Base-by-base conservation (phyloP, 345 rosid species). In the Theobroma cacao region DNA sequence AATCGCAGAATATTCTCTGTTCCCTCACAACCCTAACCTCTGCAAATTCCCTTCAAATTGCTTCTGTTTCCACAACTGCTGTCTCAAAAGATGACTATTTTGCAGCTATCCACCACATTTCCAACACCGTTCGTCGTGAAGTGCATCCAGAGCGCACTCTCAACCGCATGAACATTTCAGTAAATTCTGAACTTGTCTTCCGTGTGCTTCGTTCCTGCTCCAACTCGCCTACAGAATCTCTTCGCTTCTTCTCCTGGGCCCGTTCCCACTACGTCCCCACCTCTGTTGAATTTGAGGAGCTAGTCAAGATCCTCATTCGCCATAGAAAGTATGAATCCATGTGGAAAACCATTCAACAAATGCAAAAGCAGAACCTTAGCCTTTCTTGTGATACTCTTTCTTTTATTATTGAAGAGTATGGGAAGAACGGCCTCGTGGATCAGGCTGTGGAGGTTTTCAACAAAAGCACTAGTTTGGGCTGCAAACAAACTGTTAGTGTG, bases 191-290 rank as follows among this genome's bases (percentile, higher is more conserved):
- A 78, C 94, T 96, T 64, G 98, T 92, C 41, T 90, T 79, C 82
- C 92, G 97, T 62, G 92, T 96, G 59, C 97, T 94, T 62, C 99
- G 93, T 50, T 89, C 95, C 66, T 84, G 91, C 81, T 87, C 94
- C 30, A 81, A 86, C 63, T 89, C 88, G 43, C 90, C 94, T 48
- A 80, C 87, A 26, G 90, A 91, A 41, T 91, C 95, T n/a, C 77
- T 94, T 82, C 89, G 95, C 34, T 95, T 94, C 94, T 92, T 95
- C 89, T 86, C 90, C 24, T 94, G 99, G 97, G 97, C 93, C 1
- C 88, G 90, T 36, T 81, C 90, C 6, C 80, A 77, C 31, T 92
- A 95, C 85, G 59, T 78, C 14, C 97, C 98, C 20, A 91, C 97
- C 30, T 88, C 96, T 2, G 68, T 88, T 13, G 93, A 95, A 33